These are phyloP conservation scores for Magnusiomyces ingens DNA, from an alignment of 1,139 yeast species.

Conservation along the genomic window DNA sequence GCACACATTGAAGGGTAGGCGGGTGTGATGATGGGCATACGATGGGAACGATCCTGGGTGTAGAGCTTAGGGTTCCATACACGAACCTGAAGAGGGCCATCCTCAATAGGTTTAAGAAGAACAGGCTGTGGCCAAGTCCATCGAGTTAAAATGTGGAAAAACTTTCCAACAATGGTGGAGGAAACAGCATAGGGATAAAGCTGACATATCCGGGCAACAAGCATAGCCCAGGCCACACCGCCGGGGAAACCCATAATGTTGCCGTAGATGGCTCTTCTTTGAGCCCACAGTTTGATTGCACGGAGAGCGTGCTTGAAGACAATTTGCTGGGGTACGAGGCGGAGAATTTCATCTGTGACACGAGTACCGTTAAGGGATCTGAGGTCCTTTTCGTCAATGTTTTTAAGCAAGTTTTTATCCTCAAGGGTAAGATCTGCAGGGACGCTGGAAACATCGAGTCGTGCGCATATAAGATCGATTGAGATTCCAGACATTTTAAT, in stretches of 20 bases:
- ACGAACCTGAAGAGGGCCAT: slow-evolving; percentile 91
- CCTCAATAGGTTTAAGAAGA: slow-evolving; percentile 82
- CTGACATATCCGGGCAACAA: slow-evolving; percentile 94
- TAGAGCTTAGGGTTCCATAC: slow-evolving; percentile 96
- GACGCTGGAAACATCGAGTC: slow-evolving; percentile 72
- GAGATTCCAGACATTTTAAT: slow-evolving; percentile 82
- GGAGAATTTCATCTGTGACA: slow-evolving; percentile 89
- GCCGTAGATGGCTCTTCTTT: slow-evolving; percentile 86
- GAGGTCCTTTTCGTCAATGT: slow-evolving; percentile 83
- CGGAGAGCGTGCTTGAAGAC: slow-evolving; percentile 90
- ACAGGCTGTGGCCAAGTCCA: slow-evolving; percentile 99
- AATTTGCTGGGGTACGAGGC: slow-evolving; percentile 84
- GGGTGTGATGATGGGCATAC: slow-evolving; percentile 99
- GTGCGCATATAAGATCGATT: slow-evolving; percentile 82
- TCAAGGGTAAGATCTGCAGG: slow-evolving; percentile 67
- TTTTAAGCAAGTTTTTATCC: slow-evolving; percentile 76
- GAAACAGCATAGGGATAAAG: slow-evolving; percentile 94
- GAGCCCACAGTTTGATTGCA: slow-evolving; percentile 95
- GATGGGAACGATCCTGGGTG: slow-evolving; percentile 78
- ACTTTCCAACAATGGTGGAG: slow-evolving; percentile 80
- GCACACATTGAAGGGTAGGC: slow-evolving; percentile 99
- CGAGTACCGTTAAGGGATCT: slow-evolving; percentile 92
- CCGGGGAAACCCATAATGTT: slow-evolving; percentile 98
- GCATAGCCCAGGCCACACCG: slow-evolving; percentile 99
- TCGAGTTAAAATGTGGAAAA: slow-evolving; percentile 73